Conservation (phyloP, 257 asterid species). For the Mentha longifolia region DNA sequence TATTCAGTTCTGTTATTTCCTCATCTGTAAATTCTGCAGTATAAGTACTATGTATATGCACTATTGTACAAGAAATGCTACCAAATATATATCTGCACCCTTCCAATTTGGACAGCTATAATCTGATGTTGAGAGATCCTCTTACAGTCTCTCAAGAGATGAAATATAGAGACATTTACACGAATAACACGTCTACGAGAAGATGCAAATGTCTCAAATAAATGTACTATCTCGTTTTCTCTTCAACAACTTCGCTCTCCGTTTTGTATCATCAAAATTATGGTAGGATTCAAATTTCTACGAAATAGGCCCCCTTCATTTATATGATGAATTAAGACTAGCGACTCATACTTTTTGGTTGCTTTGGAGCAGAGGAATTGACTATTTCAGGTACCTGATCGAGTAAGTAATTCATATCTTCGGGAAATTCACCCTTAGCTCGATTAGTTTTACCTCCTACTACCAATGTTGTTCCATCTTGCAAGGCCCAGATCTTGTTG, state of each 20-base stretch:
- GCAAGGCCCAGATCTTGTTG: constrained; percentile 78
- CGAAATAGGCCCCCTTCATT: too few species aligned
- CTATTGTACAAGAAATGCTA: constrained; percentile 14
- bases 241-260: background rate
- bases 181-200: constrained; percentile 13
- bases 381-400: constrained; percentile 84
- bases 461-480: constrained; percentile 76
- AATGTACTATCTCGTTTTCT: background rate
- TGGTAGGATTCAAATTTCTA: constrained; percentile 12
- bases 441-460: constrained; percentile 88
- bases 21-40: constrained; percentile 11
- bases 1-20: background rate
- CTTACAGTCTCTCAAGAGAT: background rate
- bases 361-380: constrained; percentile 51
- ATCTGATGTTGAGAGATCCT: constrained; percentile 5
- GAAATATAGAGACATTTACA: background rate
- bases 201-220: constrained; percentile 16
- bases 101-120: background rate
- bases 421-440: constrained; percentile 78
- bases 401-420: constrained; percentile 62
- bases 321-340: constrained; percentile 28
- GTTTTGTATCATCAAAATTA: background rate
- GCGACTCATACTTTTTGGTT: constrained; percentile 44
- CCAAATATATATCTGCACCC: constrained; percentile 24
- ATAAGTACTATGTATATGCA: constrained; percentile 28